Evolutionary conservation across 371 early-diverging fungal genomes (phyloP).

Genomic region (Syncephalastrum contaminatum): DNA sequence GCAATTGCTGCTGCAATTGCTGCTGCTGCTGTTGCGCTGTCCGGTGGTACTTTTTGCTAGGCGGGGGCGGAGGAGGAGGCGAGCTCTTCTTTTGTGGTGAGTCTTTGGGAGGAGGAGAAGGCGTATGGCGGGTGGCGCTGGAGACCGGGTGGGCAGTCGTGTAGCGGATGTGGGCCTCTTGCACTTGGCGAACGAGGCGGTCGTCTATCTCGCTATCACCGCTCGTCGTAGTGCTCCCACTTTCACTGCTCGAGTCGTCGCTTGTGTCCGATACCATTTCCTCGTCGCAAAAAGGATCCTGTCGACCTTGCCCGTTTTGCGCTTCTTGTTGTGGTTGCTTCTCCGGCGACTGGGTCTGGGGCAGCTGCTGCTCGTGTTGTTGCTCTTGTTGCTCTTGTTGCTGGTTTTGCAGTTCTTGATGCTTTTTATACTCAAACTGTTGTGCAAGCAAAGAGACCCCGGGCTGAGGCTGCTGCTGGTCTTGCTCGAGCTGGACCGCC

Average conservation of each 20-base stretch:
- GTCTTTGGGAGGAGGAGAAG: constrained; percentile 12
- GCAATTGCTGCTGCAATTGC: constrained; percentile 8
- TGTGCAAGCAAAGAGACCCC: constrained; percentile 17
- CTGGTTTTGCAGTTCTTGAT: too few species aligned
- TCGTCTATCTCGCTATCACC: constrained; percentile 11
- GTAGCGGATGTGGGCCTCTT: constrained; percentile 6
- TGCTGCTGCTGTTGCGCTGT: constrained; percentile 14
- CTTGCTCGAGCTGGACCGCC: background rate
- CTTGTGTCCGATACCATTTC: constrained; percentile 14
- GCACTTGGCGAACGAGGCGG: constrained; percentile 5
- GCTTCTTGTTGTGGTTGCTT: too few species aligned
- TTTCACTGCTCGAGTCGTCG: constrained; percentile 3
- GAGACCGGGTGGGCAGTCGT: too few species aligned
- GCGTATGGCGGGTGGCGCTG: background rate
- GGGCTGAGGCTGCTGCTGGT: background rate
- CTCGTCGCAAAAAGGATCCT: constrained; percentile 23
- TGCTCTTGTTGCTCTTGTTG: background rate
- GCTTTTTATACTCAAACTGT: constrained; percentile 16
- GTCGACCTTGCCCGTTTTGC: background rate
- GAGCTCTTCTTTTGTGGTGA: constrained; percentile 15
- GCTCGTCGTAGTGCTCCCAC: constrained; percentile 2
- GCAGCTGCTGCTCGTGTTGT: too few species aligned
- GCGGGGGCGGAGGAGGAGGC: constrained; percentile 43
- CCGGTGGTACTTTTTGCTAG: constrained; percentile 41
- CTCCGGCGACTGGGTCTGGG: background rate